Percentiles rank a stretch among this genome's conserved stretches.
Conservation (phyloP, 2,329 filamentous ascomycete genomes). For the Cryoendolithus antarcticus region DNA sequence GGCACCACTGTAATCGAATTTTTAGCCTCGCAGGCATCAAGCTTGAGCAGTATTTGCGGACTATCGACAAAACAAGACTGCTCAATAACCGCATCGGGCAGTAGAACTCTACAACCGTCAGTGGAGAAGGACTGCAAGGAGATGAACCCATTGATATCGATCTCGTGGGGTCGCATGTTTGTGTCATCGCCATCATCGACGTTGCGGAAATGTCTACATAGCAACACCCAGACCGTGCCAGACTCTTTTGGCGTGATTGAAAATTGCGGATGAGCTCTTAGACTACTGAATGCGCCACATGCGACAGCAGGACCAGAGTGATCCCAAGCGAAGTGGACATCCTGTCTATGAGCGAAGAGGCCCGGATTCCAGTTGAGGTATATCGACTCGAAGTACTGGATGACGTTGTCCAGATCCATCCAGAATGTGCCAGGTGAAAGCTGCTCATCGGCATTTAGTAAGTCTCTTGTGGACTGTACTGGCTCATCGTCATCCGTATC, state of each 20-base stretch:
- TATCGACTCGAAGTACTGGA: slow-evolving; percentile 87
- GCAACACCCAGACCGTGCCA: slow-evolving; percentile 66
- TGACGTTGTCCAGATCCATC: slow-evolving; percentile 78
- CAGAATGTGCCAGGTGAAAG: slow-evolving; percentile 66
- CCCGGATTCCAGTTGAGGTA: slow-evolving; percentile 96
- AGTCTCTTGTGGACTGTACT: slow-evolving; percentile 20
- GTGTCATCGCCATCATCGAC: slow-evolving; percentile 12
- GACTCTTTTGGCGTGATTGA: slow-evolving; percentile 39
- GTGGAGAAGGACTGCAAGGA: slow-evolving; percentile 71
- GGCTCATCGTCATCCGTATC: slow-evolving; percentile 8
- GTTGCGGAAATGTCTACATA: slow-evolving; percentile 65
- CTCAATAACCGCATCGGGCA: slow-evolving; percentile 59
- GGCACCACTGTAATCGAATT: slow-evolving; percentile 53
- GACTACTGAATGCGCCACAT: slow-evolving; percentile 53
- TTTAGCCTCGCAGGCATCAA: slow-evolving; percentile 48
- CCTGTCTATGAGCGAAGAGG: slow-evolving; percentile 68
- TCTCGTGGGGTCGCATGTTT: slow-evolving; percentile 14
- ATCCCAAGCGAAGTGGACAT: slow-evolving; percentile 83
- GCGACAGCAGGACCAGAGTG: slow-evolving; percentile 23
- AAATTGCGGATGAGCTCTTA: slow-evolving; percentile 53
- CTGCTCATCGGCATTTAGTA: slow-evolving; percentile 25
- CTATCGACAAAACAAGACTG: slow-evolving; percentile 86
- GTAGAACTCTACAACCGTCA: slow-evolving; percentile 57
- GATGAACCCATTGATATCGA: slow-evolving; percentile 58
- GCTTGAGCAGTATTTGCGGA: slow-evolving; percentile 73